Percentiles rank a stretch among this genome's conserved stretches.
These are phyloP conservation scores for Calycina marina DNA, from an alignment of 2,329 filamentous ascomycete species.

Conservation along the genomic window DNA sequence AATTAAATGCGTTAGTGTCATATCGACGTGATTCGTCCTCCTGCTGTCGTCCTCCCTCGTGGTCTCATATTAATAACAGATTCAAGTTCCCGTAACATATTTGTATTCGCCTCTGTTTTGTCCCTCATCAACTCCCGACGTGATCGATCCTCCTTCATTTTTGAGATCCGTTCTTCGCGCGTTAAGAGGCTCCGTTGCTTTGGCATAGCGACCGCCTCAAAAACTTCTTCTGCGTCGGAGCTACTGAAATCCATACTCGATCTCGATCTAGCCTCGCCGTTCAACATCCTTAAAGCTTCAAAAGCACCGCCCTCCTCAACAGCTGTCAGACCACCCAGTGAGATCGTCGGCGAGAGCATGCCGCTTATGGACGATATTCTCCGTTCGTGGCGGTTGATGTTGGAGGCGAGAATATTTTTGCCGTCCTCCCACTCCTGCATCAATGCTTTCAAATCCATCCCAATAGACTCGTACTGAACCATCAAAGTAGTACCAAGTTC, in stretches of 20 bases:
- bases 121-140: slow-evolving; percentile 58
- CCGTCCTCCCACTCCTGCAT: slow-evolving; percentile 80
- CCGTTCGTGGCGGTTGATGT: slow-evolving; percentile 69
- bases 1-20: slow-evolving; percentile 19
- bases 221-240: slow-evolving; percentile 62
- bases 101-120: slow-evolving; percentile 65
- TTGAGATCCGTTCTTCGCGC: slow-evolving; percentile 73
- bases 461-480: slow-evolving; percentile 88
- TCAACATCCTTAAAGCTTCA: slow-evolving; percentile 65
- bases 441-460: slow-evolving; percentile 66
- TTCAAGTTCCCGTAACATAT: slow-evolving; percentile 87
- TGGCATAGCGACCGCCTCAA: slow-evolving; percentile 76
- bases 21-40: slow-evolving; percentile 22
- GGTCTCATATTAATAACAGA: slow-evolving; percentile 60
- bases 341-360: slow-evolving; percentile 40
- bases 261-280: slow-evolving; percentile 46
- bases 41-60: slow-evolving; percentile 15
- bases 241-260: slow-evolving; percentile 36
- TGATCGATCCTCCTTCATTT: slow-evolving; percentile 76
- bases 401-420: slow-evolving; percentile 65
- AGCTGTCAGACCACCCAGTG: slow-evolving; percentile 53
- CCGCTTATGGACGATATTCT: slow-evolving; percentile 46
- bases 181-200: slow-evolving; percentile 57
- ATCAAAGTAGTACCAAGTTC: slow-evolving; percentile 70
- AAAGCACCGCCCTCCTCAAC: slow-evolving; percentile 44